A percentile compares a stretch with the other conserved stretches of the same genome.
These are phyloP conservation scores for Aspergillus ustus DNA, from an alignment of 2,329 filamentous ascomycete genomes.

Conservation along the genomic window DNA sequence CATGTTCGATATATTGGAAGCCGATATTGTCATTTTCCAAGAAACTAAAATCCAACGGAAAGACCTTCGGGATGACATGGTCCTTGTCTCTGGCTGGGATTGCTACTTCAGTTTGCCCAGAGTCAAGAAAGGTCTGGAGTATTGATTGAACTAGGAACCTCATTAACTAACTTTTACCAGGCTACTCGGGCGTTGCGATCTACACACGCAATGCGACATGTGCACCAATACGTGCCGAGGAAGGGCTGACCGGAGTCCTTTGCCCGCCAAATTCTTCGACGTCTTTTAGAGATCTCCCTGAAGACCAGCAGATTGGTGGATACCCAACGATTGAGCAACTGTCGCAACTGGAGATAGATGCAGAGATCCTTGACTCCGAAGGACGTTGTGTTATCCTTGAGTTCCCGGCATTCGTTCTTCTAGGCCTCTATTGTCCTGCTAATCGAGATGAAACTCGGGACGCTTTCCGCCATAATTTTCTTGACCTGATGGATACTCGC, in stretches of 20 bases:
- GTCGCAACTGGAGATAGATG: conserved; percentile 64
- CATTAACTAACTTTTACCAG: conserved; percentile 50
- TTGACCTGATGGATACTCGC: conserved; percentile 78
- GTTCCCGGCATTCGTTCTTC: conserved; percentile 90
- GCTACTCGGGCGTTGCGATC: conserved; percentile 93
- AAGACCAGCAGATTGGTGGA: conserved; percentile 79
- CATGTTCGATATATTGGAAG: conserved; percentile 93
- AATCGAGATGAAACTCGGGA: conserved; percentile 83
- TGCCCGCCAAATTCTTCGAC: conserved; percentile 72
- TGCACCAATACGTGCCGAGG: conserved; percentile 85
- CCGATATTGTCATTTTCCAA: conserved; percentile 93
- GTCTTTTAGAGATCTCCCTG: conserved; percentile 74
- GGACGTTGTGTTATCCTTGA: conserved; percentile 90
- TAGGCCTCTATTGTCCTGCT: conserved; percentile 91
- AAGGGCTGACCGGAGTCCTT: conserved; percentile 86
- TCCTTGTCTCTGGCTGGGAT: conserved; percentile 92
- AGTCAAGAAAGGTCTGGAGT: conserved; percentile 77
- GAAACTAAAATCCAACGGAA: conserved; percentile 96
- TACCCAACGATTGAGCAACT: conserved; percentile 77
- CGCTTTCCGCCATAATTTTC: conserved; percentile 79
- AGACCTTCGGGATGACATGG: conserved; percentile 93
- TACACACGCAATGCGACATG: conserved; percentile 90
- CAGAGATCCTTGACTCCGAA: conserved; percentile 79
- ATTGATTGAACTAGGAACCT: neutral
- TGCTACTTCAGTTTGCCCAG: conserved; percentile 92